Evolutionary conservation across 1,284 basidiomycete species (phyloP), one percentile per base, ranked within the genome.

Genomic region (Tilletia setariae): DNA sequence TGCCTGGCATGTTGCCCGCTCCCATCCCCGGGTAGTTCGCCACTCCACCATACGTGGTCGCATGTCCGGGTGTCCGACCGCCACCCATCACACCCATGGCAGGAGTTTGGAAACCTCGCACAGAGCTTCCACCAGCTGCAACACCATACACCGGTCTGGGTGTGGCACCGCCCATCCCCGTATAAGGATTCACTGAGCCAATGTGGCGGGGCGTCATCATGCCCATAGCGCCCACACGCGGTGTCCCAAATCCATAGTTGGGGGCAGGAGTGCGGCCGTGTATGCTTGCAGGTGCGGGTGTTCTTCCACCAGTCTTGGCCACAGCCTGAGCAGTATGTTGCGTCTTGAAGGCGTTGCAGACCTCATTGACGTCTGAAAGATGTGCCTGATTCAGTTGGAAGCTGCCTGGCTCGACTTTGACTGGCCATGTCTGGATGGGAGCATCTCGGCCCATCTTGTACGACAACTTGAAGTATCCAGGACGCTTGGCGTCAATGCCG

Each of bases 401-500:
- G 1, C 76, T 69, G 23, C 78, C 78, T 11, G 80, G 80, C 51
- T 81, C 64, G 44, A 81, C 79, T 68, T 79, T 79, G 64, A 82
- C 80, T n/a, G 79, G 79, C 80, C 79, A 82, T n/a, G 76, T 73
- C 74, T 81, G 79, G 66, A 82, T 77, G 40, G 74, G 72, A 13
- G 79, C 78, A 25, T 75, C 74, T 43, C 76, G 68, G 47, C 92
- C 94, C 28, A 92, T 90, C 79, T 98, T 86, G 87, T 98, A 99
- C 78, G 90, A 92, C 16, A 98, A 86, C 78, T 89, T 91, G 85
- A 98, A 93, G 83, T 95, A 93, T 0, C 96, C 96, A 0, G 96
- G 93, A 67, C 88, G 88, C 76, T 91, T 90, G 69, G 90, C 87
- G 82, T 98, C 96, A 70, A 98, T 86, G 7, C 91, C 91, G 83